Evolutionary conservation across 1,284 basidiomycete genomes (phyloP).

Genomic region (Fomitopsis betulina): DNA sequence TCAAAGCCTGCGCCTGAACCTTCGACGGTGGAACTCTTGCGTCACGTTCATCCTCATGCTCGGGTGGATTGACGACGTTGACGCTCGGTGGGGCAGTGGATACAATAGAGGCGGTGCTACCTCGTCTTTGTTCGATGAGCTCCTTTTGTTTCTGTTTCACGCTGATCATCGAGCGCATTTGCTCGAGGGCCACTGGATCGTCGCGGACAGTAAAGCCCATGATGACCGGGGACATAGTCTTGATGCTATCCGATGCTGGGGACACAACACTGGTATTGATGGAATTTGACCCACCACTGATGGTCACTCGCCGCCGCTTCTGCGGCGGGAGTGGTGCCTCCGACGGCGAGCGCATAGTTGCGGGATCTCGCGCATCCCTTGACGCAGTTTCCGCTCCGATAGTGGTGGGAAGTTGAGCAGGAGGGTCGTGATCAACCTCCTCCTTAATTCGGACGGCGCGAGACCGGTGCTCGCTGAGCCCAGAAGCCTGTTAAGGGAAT

Average conservation of each 20-base stretch:
- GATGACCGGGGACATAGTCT: slow-evolving; percentile 62
- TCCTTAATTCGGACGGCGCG: slow-evolving; percentile 51
- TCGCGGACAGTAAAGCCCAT: slow-evolving; percentile 60
- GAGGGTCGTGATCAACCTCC: slow-evolving; percentile 50
- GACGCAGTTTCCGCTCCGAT: slow-evolving; percentile 3
- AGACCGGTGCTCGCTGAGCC: slow-evolving; percentile 35
- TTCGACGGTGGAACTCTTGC: slow-evolving; percentile 9
- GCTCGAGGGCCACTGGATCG: slow-evolving; percentile 53
- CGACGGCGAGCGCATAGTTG: slow-evolving; percentile 27
- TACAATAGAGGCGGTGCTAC: slow-evolving; percentile 44
- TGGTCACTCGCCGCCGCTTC: slow-evolving; percentile 70
- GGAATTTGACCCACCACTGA: slow-evolving; percentile 52
- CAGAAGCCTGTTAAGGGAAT: slow-evolving; percentile 20
- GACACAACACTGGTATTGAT: slow-evolving; percentile 48
- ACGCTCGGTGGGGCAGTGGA: slow-evolving; percentile 21
- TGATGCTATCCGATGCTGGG: slow-evolving; percentile 39
- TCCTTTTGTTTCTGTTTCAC: slow-evolving; percentile 69
- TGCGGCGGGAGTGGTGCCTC: slow-evolving; percentile 43
- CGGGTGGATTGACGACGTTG: slow-evolving; percentile 21
- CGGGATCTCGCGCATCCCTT: neutral
- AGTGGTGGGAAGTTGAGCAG: slow-evolving; percentile 31
- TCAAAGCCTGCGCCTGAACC: slow-evolving; percentile 10
- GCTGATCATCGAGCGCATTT: slow-evolving; percentile 55
- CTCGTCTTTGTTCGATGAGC: slow-evolving; percentile 63
- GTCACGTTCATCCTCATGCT: slow-evolving; percentile 16